These are phyloP conservation scores for Rhizophagus sp. DNA, from an alignment of 192 early-diverging fungal species.

Conservation along the genomic window DNA sequence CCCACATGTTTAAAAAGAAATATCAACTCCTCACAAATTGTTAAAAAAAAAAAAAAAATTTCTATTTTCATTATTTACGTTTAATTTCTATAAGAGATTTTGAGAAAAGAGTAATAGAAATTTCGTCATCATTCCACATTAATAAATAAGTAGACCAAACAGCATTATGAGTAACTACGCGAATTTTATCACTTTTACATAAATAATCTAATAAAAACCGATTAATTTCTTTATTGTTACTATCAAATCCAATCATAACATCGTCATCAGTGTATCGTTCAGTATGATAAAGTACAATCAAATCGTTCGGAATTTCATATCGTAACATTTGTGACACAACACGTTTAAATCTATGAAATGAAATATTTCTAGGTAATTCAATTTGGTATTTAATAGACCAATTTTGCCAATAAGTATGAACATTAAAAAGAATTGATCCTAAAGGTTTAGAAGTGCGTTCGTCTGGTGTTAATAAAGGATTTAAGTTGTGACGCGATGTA, in stretches of 20 bases:
- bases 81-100: too few relatives aligned
- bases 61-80: too few relatives aligned
- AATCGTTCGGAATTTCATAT: neutral
- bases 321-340: neutral
- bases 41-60: too few relatives aligned
- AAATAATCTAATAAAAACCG: slow-evolving; percentile 5
- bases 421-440: neutral
- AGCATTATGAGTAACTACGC: neutral
- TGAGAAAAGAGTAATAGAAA: too few relatives aligned
- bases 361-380: neutral
- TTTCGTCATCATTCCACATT: neutral
- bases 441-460: neutral
- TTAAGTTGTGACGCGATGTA: neutral
- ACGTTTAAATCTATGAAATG: slow-evolving; percentile 3
- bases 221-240: neutral
- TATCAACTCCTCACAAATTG: too few relatives aligned
- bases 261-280: slow-evolving; percentile 10
- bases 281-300: slow-evolving; percentile 1
- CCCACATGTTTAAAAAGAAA: too few relatives aligned
- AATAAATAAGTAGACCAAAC: neutral
- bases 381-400: neutral
- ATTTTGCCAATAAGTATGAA: slow-evolving; percentile 9
- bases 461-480: slow-evolving; percentile 4
- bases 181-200: neutral
- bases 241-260: neutral